These are phyloP conservation scores for Agastache rugosa DNA, from an alignment of 257 asterid genomes.

Conservation along the genomic window DNA sequence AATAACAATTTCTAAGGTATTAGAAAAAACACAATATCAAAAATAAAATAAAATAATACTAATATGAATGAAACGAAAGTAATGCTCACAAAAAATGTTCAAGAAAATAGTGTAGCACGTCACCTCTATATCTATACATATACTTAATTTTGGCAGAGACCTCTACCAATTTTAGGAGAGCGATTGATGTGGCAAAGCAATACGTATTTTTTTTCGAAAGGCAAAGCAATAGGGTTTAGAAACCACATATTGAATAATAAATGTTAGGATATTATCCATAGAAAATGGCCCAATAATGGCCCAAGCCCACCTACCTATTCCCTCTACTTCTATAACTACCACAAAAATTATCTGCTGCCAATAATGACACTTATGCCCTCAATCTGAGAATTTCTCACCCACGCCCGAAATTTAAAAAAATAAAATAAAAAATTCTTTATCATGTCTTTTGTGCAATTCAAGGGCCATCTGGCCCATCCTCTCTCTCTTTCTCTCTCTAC, in stretches of 20 bases:
- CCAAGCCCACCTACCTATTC: constrained; percentile 40
- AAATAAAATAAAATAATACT: too few species aligned
- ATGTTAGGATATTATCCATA: neutral
- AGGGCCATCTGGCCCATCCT: constrained; percentile 26
- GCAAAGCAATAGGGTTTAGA: neutral
- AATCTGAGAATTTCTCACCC: neutral
- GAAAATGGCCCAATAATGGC: constrained; percentile 36
- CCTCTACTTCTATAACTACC: neutral
- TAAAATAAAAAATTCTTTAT: neutral
- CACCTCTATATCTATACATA: too few species aligned
- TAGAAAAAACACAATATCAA: too few species aligned
- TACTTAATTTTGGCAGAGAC: neutral
- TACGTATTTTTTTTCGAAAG: too few species aligned
- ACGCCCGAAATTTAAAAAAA: neutral
- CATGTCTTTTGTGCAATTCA: constrained; percentile 31
- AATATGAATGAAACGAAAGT: too few species aligned
- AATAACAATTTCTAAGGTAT: too few species aligned
- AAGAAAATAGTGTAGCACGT: too few species aligned
- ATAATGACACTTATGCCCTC: constrained; percentile 26
- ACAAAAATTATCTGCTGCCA: neutral
- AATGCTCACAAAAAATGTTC: too few species aligned
- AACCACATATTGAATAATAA: neutral
- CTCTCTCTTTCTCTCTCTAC: neutral
- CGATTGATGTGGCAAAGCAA: neutral
- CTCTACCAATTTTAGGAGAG: neutral